Percentiles rank a stretch among this genome's conserved stretches.
Conservation (phyloP, 768 basidiomycete species). For the Strobilomyces echinocephalus region DNA sequence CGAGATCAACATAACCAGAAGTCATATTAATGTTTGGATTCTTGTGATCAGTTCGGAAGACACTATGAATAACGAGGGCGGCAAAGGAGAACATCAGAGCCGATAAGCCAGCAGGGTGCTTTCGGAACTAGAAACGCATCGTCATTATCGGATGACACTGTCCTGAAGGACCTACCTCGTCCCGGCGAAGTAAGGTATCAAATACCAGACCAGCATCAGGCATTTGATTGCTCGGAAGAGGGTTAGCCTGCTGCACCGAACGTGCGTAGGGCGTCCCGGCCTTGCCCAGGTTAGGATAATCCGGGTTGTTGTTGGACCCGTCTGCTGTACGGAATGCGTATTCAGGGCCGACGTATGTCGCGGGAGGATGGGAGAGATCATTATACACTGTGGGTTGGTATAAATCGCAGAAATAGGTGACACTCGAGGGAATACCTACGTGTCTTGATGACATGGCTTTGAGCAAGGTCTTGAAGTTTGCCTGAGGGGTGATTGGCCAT, state of each 20-base stretch:
- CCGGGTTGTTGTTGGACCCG: constrained; percentile 72
- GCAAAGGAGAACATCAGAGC: constrained; percentile 80
- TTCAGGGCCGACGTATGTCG: constrained; percentile 58
- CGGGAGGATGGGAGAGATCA: constrained; percentile 75
- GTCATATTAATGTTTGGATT: constrained; percentile 74
- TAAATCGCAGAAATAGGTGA: neutral
- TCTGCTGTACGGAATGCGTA: constrained; percentile 72
- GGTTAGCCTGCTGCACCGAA: constrained; percentile 67
- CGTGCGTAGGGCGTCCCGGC: constrained; percentile 78
- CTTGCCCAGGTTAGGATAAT: constrained; percentile 67
- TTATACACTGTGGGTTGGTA: constrained; percentile 55
- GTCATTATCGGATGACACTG: neutral
- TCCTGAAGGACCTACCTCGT: constrained; percentile 43
- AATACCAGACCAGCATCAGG: constrained; percentile 80
- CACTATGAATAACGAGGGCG: constrained; percentile 78
- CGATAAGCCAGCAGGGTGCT: constrained; percentile 77
- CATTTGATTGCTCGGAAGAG: constrained; percentile 61
- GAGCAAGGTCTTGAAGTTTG: constrained; percentile 34
- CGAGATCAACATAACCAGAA: constrained; percentile 81
- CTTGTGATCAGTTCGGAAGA: constrained; percentile 76
- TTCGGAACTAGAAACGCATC: constrained; percentile 48
- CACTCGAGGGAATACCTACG: constrained; percentile 39
- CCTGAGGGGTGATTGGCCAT: constrained; percentile 56
- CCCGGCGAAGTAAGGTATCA: constrained; percentile 70
- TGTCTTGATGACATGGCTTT: constrained; percentile 43